These are phyloP conservation scores for Globisporangium paddicum DNA, from an alignment of 352 stramenopile species.

Conservation along the genomic window DNA sequence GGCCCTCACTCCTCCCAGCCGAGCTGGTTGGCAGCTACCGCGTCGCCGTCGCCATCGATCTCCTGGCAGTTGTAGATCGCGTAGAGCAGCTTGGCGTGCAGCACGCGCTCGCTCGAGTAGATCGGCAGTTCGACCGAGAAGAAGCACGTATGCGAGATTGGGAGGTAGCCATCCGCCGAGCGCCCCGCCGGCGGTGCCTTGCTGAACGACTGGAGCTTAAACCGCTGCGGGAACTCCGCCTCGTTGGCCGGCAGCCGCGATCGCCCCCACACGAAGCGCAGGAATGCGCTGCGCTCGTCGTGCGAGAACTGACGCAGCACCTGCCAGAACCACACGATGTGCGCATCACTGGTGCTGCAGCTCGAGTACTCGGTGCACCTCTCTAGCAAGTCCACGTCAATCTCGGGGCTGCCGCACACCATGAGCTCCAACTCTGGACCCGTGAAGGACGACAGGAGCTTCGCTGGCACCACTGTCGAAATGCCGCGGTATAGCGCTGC, in stretches of 20 bases:
- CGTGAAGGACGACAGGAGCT: conserved; percentile 76
- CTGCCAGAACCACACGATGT: conserved; percentile 88
- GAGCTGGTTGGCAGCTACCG: conserved; percentile 73
- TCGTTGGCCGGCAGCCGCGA: conserved; percentile 78
- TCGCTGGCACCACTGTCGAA: conserved; percentile 67
- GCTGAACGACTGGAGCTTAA: conserved; percentile 90
- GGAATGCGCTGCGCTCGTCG: conserved; percentile 80
- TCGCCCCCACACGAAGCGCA: conserved; percentile 91
- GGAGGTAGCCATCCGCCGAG: conserved; percentile 85
- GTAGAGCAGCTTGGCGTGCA: conserved; percentile 82
- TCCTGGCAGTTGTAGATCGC: conserved; percentile 93
- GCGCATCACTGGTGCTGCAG: conserved; percentile 57
- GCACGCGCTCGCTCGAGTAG: conserved; percentile 86
- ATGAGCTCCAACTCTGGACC: conserved; percentile 76
- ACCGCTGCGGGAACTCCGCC: conserved; percentile 85
- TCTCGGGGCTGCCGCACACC: conserved; percentile 77
- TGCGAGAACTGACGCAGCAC: conserved; percentile 72
- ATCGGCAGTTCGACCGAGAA: conserved; percentile 94
- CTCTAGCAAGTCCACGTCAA: conserved; percentile 80
- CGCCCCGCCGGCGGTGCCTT: conserved; percentile 37
- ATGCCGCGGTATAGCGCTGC: conserved; percentile 52
- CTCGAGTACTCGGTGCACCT: conserved; percentile 86
- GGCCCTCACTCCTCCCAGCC: conserved; percentile 65
- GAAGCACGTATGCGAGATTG: conserved; percentile 98
- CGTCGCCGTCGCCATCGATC: conserved; percentile 88